Conservation (phyloP, 2,329 filamentous ascomycete species). For the Atkinsonella texensis region DNA sequence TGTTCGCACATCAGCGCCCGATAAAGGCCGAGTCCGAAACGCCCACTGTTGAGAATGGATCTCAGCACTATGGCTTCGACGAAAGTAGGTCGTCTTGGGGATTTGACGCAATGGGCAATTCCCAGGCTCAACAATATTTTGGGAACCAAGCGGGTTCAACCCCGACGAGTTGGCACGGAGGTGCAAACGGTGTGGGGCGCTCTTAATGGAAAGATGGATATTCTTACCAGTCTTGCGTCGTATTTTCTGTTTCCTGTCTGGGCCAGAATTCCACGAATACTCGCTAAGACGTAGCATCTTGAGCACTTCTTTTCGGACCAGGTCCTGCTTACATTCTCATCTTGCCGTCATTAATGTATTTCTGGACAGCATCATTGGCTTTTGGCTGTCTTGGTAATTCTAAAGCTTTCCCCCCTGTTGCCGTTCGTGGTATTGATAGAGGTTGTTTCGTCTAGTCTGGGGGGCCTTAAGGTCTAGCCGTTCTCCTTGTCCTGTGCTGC, state of each 20-base stretch:
- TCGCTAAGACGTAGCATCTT: background rate
- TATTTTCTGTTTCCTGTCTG: background rate
- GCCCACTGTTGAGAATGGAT: constrained; percentile 6
- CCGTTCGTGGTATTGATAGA: background rate
- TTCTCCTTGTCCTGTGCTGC: background rate
- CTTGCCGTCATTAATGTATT: background rate
- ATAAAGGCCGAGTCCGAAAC: constrained; percentile 11
- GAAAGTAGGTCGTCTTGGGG: constrained; percentile 7
- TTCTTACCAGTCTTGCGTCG: background rate
- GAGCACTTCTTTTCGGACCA: background rate
- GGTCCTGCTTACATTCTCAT: background rate
- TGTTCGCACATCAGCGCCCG: constrained; percentile 11
- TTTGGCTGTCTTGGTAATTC: background rate
- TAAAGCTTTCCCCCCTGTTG: background rate
- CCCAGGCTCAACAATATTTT: constrained; percentile 10
- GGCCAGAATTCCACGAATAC: background rate
- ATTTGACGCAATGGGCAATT: constrained; percentile 10
- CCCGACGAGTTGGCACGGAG: constrained; percentile 3
- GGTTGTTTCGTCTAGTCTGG: background rate
- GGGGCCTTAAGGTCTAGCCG: background rate
- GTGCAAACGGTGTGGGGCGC: constrained; percentile 4
- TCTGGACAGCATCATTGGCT: background rate
- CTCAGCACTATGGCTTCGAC: constrained; percentile 10
- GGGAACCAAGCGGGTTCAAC: constrained; percentile 1
- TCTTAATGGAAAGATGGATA: background rate